Conservation (phyloP, 345 rosid genomes). For the Acer campestre region DNA sequence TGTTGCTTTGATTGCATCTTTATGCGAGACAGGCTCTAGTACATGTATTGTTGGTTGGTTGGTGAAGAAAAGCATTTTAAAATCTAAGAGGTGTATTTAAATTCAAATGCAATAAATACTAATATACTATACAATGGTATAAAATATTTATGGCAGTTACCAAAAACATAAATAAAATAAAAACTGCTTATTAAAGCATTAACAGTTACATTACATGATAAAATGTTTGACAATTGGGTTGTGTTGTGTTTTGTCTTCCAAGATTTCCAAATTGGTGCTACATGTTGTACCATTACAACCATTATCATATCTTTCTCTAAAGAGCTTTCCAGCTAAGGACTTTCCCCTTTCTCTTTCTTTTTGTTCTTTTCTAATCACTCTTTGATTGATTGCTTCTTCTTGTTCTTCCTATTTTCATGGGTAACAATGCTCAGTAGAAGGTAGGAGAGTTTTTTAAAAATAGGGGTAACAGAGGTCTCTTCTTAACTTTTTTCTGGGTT, state of each 20-base stretch:
- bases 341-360: neutral
- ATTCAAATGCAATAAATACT: too few species aligned
- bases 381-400: neutral
- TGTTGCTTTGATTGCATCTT: too few species aligned
- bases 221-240: slow-evolving; percentile 22
- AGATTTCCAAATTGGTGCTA: neutral
- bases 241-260: slow-evolving; percentile 11
- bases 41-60: too few species aligned
- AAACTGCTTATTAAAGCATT: slow-evolving; percentile 4
- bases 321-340: neutral
- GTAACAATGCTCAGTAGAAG: neutral
- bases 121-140: neutral
- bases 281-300: neutral
- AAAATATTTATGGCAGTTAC: slow-evolving; percentile 15
- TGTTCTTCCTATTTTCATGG: neutral
- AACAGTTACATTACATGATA: slow-evolving; percentile 10
- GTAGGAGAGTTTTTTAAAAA: neutral
- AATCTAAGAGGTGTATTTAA: neutral
- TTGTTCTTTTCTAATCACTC: neutral
- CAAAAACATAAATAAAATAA: neutral
- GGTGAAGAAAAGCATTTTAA: too few species aligned
- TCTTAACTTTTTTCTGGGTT: slow-evolving; percentile 21
- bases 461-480: neutral
- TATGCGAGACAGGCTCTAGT: too few species aligned
- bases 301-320: neutral